Evolutionary conservation across 2,329 filamentous ascomycete species (phyloP).

Genomic region (Colletotrichum incanum): DNA sequence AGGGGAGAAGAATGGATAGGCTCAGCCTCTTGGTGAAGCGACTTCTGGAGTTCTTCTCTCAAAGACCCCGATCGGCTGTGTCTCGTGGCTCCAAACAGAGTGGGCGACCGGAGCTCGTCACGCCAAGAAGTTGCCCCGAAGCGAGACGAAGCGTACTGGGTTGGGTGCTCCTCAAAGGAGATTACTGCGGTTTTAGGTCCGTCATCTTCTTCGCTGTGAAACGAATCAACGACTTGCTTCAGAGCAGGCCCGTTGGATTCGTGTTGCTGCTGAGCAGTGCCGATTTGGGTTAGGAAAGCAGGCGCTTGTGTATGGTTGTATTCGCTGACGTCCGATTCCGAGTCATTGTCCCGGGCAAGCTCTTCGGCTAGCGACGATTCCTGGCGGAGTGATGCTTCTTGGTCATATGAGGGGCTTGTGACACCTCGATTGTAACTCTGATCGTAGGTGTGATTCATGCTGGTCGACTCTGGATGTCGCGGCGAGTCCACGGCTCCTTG

Average conservation of each 20-base stretch:
- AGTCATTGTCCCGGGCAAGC: constrained; percentile 44
- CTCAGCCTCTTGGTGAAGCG: constrained; percentile 1
- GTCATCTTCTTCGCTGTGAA: constrained; percentile 33
- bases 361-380: constrained; percentile 16
- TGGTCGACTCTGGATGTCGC: not conserved
- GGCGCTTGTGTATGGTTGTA: constrained; percentile 15
- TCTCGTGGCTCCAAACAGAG: constrained; percentile 20
- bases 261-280: constrained; percentile 12
- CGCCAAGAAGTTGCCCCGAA: constrained; percentile 35
- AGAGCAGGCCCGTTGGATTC: constrained; percentile 1
- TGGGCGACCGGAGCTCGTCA: constrained; percentile 34
- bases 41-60: constrained; percentile 21
- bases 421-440: constrained; percentile 7
- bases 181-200: constrained; percentile 28
- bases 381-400: not conserved
- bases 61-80: constrained; percentile 36
- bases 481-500: constrained; percentile 27
- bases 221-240: constrained; percentile 39
- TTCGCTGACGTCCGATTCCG: constrained; percentile 34
- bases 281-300: constrained; percentile 29
- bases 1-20: not conserved
- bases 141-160: constrained; percentile 33
- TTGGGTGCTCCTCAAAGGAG: constrained; percentile 5
- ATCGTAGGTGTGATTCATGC: constrained; percentile 17
- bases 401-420: not conserved